Evolutionary conservation across 345 rosid genomes (phyloP), one percentile per base, ranked within the genome.

Genomic region (Gossypium ekmanianum): DNA sequence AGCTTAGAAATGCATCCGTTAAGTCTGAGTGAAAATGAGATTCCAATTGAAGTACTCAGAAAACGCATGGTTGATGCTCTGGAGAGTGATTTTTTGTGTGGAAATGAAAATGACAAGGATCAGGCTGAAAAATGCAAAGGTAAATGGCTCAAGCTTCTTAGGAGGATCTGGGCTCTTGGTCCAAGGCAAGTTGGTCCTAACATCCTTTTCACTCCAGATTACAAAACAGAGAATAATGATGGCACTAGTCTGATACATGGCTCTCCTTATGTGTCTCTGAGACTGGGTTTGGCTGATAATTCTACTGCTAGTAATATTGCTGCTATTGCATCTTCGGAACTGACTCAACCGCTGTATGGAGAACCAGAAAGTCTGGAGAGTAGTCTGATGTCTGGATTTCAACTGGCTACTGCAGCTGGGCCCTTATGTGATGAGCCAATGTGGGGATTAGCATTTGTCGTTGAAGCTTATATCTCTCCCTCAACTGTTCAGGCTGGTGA

Each of bases 111-210:
- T 48, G 94, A 91, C 71, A 87, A 85, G 86, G 92, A 88, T 74
- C 79, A 75, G 8, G 70, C 77, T 51, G 90, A 90, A 76, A 91
- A 89, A 74, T 87, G 63, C 63, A 24, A 59, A 59, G 63, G 16
- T 59, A 59, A 59, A 59, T 59, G 63, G 63, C 16, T 59, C 63
- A 59, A 59, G 63, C 39, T 24, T 59, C 63, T 59, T 59, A 22
- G 39, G 63, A 59, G 63, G 34, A 59, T 59, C 34, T 59, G 99
- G 98, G 93, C 98, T 43, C 88, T 95, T 72, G 99, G 97, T 77
- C 98, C 99, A 47, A 84, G 94, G 77, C 97, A 93, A 61, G 85
- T 87, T 70, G 99, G 98, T 73, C 96, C 99, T 17, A 91, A 95
- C 80, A 87, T 95, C 65, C 93, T 95, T 76, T 93, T 95, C 68